Percentiles rank a stretch among this genome's conserved stretches.
Evolutionary conservation across 2,329 filamentous ascomycete species (phyloP).

Genomic region (Talaromyces sp.): DNA sequence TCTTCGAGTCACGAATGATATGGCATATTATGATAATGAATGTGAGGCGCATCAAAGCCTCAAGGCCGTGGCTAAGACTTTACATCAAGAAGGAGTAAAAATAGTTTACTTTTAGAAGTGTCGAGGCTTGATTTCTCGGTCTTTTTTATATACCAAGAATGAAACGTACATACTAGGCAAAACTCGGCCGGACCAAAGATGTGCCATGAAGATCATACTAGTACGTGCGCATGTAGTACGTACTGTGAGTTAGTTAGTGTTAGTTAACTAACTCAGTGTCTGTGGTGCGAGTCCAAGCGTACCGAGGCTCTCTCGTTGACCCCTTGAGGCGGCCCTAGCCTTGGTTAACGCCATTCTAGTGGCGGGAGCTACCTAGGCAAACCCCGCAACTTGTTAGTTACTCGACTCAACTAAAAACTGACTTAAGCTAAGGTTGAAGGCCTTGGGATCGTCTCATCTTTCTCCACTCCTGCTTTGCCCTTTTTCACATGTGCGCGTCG

Average conservation of each 20-base stretch:
- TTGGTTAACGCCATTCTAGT: too few relatives aligned
- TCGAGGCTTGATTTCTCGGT: neutral
- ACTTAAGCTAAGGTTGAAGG: too few relatives aligned
- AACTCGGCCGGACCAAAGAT: neutral
- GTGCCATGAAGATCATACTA: neutral
- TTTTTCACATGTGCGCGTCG: neutral
- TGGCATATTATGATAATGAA: conserved; percentile 9
- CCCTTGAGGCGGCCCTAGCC: neutral
- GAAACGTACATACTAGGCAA: neutral
- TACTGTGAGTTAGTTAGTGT: too few relatives aligned
- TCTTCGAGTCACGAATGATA: neutral
- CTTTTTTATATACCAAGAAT: neutral
- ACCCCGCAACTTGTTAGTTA: neutral
- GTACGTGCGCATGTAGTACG: too few relatives aligned
- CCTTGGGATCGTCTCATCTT: neutral
- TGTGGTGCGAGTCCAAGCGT: neutral
- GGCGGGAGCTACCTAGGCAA: neutral
- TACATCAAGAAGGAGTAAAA: neutral
- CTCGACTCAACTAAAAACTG: too few relatives aligned
- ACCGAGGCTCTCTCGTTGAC: neutral
- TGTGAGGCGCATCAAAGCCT: conserved; percentile 3
- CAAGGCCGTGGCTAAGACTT: neutral
- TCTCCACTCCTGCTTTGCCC: neutral
- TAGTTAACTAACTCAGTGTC: too few relatives aligned
- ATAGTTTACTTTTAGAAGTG: conserved; percentile 5